phyloP scores from a whole-genome alignment of 768 basidiomycete genomes.

The Infundibulicybe gibba region DNA sequence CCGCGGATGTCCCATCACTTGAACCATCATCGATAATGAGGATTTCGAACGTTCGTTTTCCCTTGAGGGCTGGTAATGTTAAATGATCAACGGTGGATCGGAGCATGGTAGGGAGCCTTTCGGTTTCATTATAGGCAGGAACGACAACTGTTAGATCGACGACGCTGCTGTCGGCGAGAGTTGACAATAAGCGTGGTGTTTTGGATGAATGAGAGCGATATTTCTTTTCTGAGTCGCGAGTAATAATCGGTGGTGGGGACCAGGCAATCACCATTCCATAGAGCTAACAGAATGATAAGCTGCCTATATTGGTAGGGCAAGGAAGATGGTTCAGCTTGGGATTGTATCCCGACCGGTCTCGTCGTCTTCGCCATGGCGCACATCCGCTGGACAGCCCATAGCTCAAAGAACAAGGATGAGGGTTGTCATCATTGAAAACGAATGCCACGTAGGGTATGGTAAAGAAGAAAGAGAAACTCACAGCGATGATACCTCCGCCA shows the following conservation, averaged over 20 bases:
- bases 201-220: slow-evolving; percentile 57
- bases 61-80: slow-evolving; percentile 25
- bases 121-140: slow-evolving; percentile 88
- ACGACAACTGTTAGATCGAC: slow-evolving; percentile 81
- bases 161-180: slow-evolving; percentile 49
- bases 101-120: slow-evolving; percentile 86
- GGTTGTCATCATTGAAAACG: slow-evolving; percentile 49
- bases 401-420: slow-evolving; percentile 96
- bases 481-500: slow-evolving; percentile 29
- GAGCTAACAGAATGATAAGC: slow-evolving; percentile 37
- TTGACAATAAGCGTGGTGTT: slow-evolving; percentile 52
- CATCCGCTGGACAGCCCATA: slow-evolving; percentile 42
- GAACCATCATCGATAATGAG: slow-evolving; percentile 92
- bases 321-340: slow-evolving; percentile 34
- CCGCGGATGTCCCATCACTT: slow-evolving; percentile 63
- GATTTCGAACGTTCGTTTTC: slow-evolving; percentile 67
- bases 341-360: slow-evolving; percentile 39
- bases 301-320: slow-evolving; percentile 1
- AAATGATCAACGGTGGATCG: slow-evolving; percentile 68
- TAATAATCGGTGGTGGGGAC: slow-evolving; percentile 67
- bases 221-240: slow-evolving; percentile 61
- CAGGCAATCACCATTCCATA: slow-evolving; percentile 70
- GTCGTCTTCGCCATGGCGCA: slow-evolving; percentile 69
- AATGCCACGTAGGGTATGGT: neutral
- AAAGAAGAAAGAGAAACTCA: slow-evolving; percentile 21